phyloP scores from a whole-genome alignment of 2,329 filamentous ascomycete species.

The Ophioceras dolichostomum region DNA sequence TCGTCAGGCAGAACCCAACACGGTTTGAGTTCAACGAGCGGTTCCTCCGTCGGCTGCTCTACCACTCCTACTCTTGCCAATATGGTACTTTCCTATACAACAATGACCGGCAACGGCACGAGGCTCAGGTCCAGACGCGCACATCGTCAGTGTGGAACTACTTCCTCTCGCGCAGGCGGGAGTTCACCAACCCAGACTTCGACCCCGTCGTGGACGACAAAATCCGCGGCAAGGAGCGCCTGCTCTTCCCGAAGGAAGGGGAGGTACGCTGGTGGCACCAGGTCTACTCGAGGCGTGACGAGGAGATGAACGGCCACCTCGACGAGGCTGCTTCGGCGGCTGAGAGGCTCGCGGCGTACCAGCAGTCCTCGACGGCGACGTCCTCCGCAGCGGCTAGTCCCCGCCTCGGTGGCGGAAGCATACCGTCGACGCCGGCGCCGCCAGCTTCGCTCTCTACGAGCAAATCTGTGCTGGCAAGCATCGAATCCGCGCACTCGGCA shows the following conservation, averaged over 20 bases:
- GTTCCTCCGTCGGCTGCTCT: slow-evolving; percentile 77
- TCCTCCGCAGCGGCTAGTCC: no score
- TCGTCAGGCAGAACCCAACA: slow-evolving; percentile 72
- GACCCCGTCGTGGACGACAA: slow-evolving; percentile 66
- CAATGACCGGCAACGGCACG: slow-evolving; percentile 75
- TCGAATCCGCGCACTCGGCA: slow-evolving; percentile 7
- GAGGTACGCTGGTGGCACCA: slow-evolving; percentile 93
- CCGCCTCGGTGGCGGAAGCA: no score
- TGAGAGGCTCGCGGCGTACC: slow-evolving; percentile 19
- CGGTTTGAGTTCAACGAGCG: slow-evolving; percentile 96
- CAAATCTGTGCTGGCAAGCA: slow-evolving; percentile 6
- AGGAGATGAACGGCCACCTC: slow-evolving; percentile 77
- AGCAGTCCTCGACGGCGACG: no score
- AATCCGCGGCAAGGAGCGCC: slow-evolving; percentile 64
- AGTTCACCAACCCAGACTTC: slow-evolving; percentile 77
- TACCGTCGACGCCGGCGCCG: no score
- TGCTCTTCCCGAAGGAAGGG: slow-evolving; percentile 66
- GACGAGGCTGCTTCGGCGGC: slow-evolving; percentile 41
- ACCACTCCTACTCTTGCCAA: slow-evolving; percentile 91
- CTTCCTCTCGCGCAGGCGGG: slow-evolving; percentile 66
- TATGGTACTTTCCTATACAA: slow-evolving; percentile 97
- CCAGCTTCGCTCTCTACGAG: slow-evolving; percentile 16
- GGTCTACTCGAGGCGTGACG: slow-evolving; percentile 71
- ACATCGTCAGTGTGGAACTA: slow-evolving; percentile 94
- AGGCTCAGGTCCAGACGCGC: slow-evolving; percentile 53